Conservation (phyloP, 768 basidiomycete species). For the Hemileccinum impolitum region DNA sequence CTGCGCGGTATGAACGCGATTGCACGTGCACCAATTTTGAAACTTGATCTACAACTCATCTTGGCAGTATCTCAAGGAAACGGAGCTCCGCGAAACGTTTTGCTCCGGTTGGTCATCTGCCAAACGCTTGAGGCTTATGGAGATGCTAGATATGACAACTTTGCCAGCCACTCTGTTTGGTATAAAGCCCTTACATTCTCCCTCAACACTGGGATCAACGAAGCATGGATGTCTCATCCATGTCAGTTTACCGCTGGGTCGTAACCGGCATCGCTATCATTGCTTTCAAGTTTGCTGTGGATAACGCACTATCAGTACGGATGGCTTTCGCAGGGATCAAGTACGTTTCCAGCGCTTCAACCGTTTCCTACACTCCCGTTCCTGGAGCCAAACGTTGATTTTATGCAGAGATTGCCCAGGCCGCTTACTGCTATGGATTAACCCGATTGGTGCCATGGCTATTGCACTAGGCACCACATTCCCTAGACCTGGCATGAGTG, state of each 20-base stretch:
- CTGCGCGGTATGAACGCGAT: too few relatives aligned
- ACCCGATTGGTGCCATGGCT: constrained; percentile 31
- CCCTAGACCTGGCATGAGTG: constrained; percentile 34
- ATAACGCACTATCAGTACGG: constrained; percentile 7
- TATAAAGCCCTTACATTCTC: too few relatives aligned
- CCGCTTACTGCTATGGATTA: constrained; percentile 23
- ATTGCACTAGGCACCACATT: constrained; percentile 30
- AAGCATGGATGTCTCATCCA: constrained; percentile 5
- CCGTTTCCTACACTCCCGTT: not conserved
- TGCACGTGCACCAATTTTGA: too few relatives aligned
- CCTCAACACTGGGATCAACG: not conserved
- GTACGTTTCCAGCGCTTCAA: constrained; percentile 1
- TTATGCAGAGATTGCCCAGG: constrained; percentile 20
- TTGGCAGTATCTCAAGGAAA: too few relatives aligned
- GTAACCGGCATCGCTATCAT: constrained; percentile 3
- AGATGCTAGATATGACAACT: too few relatives aligned
- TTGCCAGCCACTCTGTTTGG: too few relatives aligned
- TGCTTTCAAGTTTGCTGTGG: constrained; percentile 5
- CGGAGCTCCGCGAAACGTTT: too few relatives aligned
- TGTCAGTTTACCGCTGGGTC: constrained; percentile 8
- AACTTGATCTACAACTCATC: too few relatives aligned
- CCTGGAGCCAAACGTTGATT: not conserved
- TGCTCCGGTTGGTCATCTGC: too few relatives aligned
- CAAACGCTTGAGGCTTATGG: too few relatives aligned
- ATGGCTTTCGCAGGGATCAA: constrained; percentile 16